Base-by-base conservation (phyloP, 371 early-diverging fungal species). In the Umbelopsis sp. region DNA sequence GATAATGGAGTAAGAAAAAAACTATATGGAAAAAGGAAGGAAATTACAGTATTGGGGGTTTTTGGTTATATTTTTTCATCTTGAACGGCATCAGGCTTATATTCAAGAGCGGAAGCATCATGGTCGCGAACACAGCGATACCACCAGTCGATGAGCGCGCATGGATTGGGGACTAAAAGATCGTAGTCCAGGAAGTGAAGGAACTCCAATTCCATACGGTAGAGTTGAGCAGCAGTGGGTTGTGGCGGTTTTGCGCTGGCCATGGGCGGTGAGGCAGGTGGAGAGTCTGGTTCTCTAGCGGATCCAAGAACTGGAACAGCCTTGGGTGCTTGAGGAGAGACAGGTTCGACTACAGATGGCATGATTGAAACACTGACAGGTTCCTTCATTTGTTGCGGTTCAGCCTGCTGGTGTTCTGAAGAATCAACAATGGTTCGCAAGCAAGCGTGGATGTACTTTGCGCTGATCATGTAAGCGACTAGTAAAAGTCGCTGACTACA, bases 141-240 rank as follows among this genome's bases (percentile, higher is more conserved):
- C 57, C 57, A 57, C 78, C 78, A 78, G 29, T 70, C 69, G 8
- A 75, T 66, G 22, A 70, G 66, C 6, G 50, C 63, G 3, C 71
- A 41, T n/a, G 80, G 77, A 67, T 80, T 77, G 44, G 71, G 51
- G 16, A 76, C 62, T 5, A 76, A 74, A 35, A 82, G 66, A 66
- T 86, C 85, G 66, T 80, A 79, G 20, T 86, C 76, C 52, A 88
- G 66, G 68, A 86, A 84, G 20, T 80, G 81, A 44, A 88, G 63
- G 67, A 88, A 88, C 67, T 88, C 88, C 63, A 80, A 72, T 66
- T 88, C 88, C 87, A 88, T 84, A 11, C 85, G 75, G 41, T 57
- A 57, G 7, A 57, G 63, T 9, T 66, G 37, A 20, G 71, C 65
- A 57, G 35, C 51, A 66, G 45, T 63, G 62, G 51, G 57, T 69